A percentile compares a stretch with the other conserved stretches of the same genome.
Conservation (phyloP, 176 grass and related monocot species). For the Carex kokanica region DNA sequence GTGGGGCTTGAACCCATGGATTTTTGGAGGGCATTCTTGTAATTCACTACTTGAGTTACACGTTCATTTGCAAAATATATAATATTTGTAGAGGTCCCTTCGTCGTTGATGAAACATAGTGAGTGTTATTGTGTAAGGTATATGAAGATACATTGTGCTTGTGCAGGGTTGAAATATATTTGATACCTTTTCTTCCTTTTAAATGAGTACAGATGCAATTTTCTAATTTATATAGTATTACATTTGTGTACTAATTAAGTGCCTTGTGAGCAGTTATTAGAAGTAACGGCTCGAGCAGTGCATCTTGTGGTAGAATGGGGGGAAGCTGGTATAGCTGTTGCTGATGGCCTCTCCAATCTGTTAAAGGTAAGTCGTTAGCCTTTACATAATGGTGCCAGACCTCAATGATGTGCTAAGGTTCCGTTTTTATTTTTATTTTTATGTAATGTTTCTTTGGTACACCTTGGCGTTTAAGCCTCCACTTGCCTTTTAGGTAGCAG, state of each 20-base stretch:
- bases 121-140: neutral
- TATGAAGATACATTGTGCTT: neutral
- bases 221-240: neutral
- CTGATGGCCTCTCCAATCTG: conserved; percentile 93
- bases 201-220: neutral
- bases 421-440: neutral
- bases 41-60: neutral
- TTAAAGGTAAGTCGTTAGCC: conserved; percentile 47
- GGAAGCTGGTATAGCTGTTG: conserved; percentile 69
- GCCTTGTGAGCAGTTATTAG: conserved; percentile 51
- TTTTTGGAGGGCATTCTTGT: neutral
- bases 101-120: neutral
- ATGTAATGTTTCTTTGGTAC: neutral
- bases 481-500: neutral
- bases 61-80: neutral
- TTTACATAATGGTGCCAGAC: neutral
- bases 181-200: neutral
- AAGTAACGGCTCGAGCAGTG: conserved; percentile 89
- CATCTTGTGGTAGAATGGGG: conserved; percentile 93
- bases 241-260: neutral
- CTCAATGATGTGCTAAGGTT: neutral
- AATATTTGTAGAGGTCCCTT: neutral
- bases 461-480: neutral
- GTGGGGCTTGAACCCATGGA: neutral
- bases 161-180: neutral